Base-by-base conservation (phyloP, 208 protist species). In the Crithidia mellificae region DNA sequence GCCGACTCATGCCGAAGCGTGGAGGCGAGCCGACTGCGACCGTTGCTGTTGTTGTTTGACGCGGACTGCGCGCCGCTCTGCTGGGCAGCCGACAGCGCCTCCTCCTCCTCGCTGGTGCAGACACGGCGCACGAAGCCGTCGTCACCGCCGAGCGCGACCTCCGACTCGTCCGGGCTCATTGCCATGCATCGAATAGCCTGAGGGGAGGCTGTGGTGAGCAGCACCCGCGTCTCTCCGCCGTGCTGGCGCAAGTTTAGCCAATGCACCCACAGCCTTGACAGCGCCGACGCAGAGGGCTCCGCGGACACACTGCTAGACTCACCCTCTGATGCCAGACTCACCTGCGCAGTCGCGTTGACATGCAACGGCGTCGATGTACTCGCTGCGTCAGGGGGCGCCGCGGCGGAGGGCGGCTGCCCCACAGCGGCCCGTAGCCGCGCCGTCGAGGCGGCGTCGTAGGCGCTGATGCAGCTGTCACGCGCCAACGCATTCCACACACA, bases 241-340 rank as follows among this genome's bases (percentile, higher is more conserved):
- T 89, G 85, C 72, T 91, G 77, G 12, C 39, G 63, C 6, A 62
- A 32, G 78, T 92, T 92, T 29, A 81, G 29, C 87, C 90, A 95
- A 41, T 73, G 77, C 11, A 93, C 77, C 85, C 85, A 93, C 68
- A 62, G 43, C 47, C 50, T 51, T 20, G 62, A 56, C 25, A 70
- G 19, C 38, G 38, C 59, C 8, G 15, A 12, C 0, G 57, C 24
- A 53, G 11, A 32, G 2, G 69, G 6, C 27, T 27, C n/a, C 20
- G 19, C 5, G 43, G 22, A 19, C 11, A 20, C 9, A 32, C n/a
- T n/a, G n/a, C n/a, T n/a, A n/a, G n/a, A n/a, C n/a, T n/a, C n/a
- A n/a, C n/a, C n/a, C n/a, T n/a, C n/a, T n/a, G n/a, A n/a, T n/a
- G n/a, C n/a, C n/a, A n/a, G n/a, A n/a, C n/a, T n/a, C n/a, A n/a